Evolutionary conservation across 345 rosid genomes (phyloP).

Genomic region (Clausena lansium): DNA sequence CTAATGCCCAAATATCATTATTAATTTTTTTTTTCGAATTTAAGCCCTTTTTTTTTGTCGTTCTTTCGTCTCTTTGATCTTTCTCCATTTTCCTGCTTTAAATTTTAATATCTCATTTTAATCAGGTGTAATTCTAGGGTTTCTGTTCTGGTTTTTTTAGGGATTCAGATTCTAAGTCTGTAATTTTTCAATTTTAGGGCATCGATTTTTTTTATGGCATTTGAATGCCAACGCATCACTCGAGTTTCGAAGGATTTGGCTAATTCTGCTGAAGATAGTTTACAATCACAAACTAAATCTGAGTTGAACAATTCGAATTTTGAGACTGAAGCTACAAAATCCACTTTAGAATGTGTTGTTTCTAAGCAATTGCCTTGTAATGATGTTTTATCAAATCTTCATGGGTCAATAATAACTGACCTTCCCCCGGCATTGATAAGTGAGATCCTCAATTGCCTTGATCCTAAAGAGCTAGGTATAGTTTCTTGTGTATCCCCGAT

Average conservation of each 20-base stretch:
- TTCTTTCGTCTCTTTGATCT: neutral
- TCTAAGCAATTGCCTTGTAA: slow-evolving; percentile 34
- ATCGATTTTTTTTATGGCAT: slow-evolving; percentile 65
- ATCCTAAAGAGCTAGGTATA: slow-evolving; percentile 81
- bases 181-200: slow-evolving; percentile 2
- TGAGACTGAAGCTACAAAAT: slow-evolving; percentile 28
- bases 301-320: neutral
- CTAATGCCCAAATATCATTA: no score
- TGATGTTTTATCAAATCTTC: slow-evolving; percentile 27
- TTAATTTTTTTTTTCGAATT: neutral
- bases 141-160: neutral
- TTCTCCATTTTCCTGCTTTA: neutral
- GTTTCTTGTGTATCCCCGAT: slow-evolving; percentile 78
- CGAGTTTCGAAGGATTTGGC: slow-evolving; percentile 28
- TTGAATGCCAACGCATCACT: slow-evolving; percentile 62
- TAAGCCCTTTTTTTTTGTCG: neutral
- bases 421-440: slow-evolving; percentile 80
- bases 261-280: slow-evolving; percentile 22
- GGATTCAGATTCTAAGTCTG: neutral
- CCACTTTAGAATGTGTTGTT: slow-evolving; percentile 15
- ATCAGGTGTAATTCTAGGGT: neutral
- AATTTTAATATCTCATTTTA: neutral
- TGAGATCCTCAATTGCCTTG: slow-evolving; percentile 73
- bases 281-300: neutral
- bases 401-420: slow-evolving; percentile 59